Evolutionary conservation across 23 red algal species (phyloP), one percentile per base, ranked within the genome.

Genomic region (Gracilaria gracilis): DNA sequence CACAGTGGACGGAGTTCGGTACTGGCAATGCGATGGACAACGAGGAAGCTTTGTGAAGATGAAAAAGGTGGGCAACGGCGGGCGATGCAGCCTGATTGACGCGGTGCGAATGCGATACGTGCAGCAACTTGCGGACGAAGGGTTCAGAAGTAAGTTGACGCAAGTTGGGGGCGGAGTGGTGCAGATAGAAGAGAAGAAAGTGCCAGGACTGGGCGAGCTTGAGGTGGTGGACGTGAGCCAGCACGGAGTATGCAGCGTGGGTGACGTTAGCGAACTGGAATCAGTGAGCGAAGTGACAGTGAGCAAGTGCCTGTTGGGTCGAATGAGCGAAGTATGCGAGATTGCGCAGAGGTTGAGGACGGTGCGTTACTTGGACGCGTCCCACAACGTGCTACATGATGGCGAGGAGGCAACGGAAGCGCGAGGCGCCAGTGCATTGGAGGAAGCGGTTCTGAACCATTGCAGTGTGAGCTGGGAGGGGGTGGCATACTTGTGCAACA

Each of bases 301-400:
- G 38, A 53, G 44, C n/a, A 49, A 46, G 57, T 80, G 57, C 23
- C 57, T 90, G 59, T 90, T 90, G 71, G 57, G 37, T 28, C 54
- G 48, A 21, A 67, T 90, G 57, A 49, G 57, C 47, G 57, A 77
- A 23, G 7, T 90, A 17, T 51, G 35, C 15, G 33, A 80, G 48
- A 27, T 90, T 6, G n/a, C 61, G 25, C 27, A 55, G 27, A 24
- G 23, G 34, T 31, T 90, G 38, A 14, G 12, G 13, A 24, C 23
- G 33, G 9, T 90, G 48, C 65, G 57, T 29, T 23, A 14, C 4
- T n/a, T 90, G 57, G 87, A 90, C 59, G 71, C 74, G 46, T 80
- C 71, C 23, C 53, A 71, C 40, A 90, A 90, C 46, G 87, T 81
- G 87, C 74, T 90, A 31, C 28, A 36, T 29, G 73, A 75, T 9